phyloP scores from a whole-genome alignment of 1,284 basidiomycete species.

The Inonotus hispidus region DNA sequence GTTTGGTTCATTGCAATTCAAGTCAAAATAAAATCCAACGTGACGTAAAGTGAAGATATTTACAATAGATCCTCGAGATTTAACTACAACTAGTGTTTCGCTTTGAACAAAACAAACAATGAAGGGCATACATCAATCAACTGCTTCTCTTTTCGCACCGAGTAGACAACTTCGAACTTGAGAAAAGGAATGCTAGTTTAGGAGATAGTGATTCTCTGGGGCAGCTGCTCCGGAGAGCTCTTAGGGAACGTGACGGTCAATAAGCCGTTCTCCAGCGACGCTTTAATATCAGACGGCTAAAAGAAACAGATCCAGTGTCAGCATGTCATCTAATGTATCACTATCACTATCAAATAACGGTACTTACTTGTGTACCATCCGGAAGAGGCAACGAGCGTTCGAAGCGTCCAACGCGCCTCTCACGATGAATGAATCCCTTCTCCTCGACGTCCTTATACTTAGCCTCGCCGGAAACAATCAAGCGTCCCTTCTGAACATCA shows the following conservation, averaged over 20 bases:
- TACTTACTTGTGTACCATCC: slow-evolving; percentile 10
- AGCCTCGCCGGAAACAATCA: slow-evolving; percentile 42
- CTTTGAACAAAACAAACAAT: too few species aligned
- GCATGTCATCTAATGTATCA: neutral
- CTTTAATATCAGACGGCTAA: slow-evolving; percentile 38
- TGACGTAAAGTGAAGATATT: too few species aligned
- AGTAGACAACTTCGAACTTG: too few species aligned
- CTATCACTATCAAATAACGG: neutral
- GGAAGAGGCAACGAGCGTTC: slow-evolving; percentile 20
- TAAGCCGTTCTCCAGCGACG: slow-evolving; percentile 39
- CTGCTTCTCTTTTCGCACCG: too few species aligned
- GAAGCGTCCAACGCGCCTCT: slow-evolving; percentile 36
- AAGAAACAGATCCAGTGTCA: neutral
- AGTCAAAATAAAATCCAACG: too few species aligned
- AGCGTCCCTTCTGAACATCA: slow-evolving; percentile 37
- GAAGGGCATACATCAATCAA: too few species aligned
- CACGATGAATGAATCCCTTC: slow-evolving; percentile 42
- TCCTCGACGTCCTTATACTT: slow-evolving; percentile 32
- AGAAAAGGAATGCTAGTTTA: slow-evolving; percentile 19
- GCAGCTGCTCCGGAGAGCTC: slow-evolving; percentile 29
- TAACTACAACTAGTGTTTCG: too few species aligned
- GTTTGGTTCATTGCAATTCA: too few species aligned
- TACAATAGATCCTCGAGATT: too few species aligned
- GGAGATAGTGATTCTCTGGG: slow-evolving; percentile 34
- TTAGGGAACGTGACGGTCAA: slow-evolving; percentile 42